These are phyloP conservation scores for Calonectria honghensis DNA, from an alignment of 2,329 filamentous ascomycete species.

Conservation along the genomic window DNA sequence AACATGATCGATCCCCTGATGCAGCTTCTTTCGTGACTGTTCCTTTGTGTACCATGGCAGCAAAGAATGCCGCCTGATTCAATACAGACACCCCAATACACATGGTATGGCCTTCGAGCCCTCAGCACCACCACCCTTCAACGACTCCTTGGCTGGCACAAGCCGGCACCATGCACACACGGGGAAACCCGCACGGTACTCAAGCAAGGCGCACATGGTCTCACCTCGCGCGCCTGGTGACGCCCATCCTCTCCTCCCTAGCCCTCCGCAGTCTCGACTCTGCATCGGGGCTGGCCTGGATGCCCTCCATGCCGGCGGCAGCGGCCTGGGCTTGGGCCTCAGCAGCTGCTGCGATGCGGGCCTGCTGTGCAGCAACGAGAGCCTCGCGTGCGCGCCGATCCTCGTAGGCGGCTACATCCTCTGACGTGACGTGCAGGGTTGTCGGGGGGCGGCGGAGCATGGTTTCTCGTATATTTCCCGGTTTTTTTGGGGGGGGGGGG, in stretches of 20 bases:
- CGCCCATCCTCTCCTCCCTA: constrained; percentile 64
- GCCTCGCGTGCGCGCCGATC: constrained; percentile 72
- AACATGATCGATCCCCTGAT: not conserved
- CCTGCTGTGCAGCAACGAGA: constrained; percentile 59
- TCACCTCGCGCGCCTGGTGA: constrained; percentile 51
- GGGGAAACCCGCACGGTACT: not conserved
- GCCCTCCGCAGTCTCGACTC: constrained; percentile 54
- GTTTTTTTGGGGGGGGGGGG: not conserved
- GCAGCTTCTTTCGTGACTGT: not conserved
- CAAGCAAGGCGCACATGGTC: not conserved
- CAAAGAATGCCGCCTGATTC: not conserved
- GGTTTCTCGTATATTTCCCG: constrained; percentile 40
- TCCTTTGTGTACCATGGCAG: not conserved
- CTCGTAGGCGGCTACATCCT: constrained; percentile 83
- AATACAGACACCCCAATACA: not conserved
- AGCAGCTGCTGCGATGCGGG: constrained; percentile 52
- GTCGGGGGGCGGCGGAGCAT: constrained; percentile 83
- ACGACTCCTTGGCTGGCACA: not conserved
- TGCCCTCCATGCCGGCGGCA: constrained; percentile 55
- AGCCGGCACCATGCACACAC: not conserved
- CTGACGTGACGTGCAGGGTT: constrained; percentile 79
- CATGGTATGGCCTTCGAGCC: not conserved
- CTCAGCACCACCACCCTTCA: not conserved
- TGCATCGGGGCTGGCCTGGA: constrained; percentile 54
- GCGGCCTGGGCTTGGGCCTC: constrained; percentile 45